phyloP scores from a whole-genome alignment of 768 basidiomycete genomes.

The Auriculariales sp. region DNA sequence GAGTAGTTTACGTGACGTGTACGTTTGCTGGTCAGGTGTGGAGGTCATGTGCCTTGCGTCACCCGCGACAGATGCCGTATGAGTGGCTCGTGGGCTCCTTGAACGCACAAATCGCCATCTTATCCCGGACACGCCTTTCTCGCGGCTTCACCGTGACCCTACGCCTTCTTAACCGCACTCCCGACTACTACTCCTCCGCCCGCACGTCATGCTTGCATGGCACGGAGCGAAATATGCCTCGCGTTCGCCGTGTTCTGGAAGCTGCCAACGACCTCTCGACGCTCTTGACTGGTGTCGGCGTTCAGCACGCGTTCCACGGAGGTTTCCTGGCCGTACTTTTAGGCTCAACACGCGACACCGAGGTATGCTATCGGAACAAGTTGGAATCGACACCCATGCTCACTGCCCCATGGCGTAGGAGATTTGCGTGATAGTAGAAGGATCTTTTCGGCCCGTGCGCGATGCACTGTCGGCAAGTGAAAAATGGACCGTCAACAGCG shows the following conservation, averaged over 20 bases:
- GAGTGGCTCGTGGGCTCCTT: no score
- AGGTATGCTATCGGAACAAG: conserved; percentile 27
- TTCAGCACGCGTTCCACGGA: conserved; percentile 76
- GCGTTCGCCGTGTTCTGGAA: conserved; percentile 60
- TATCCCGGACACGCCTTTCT: no score
- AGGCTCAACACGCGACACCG: conserved; percentile 46
- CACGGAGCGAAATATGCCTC: conserved; percentile 35
- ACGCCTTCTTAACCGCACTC: background rate
- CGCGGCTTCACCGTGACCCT: no score
- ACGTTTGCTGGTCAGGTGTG: background rate
- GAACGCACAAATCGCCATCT: no score
- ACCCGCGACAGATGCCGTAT: conserved; percentile 1
- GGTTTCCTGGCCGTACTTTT: conserved; percentile 57
- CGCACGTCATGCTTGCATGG: conserved; percentile 14
- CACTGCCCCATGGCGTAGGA: conserved; percentile 37
- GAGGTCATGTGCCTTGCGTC: background rate
- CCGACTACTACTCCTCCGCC: background rate
- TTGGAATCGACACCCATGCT: conserved; percentile 1
- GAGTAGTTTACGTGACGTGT: background rate
- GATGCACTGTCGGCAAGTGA: conserved; percentile 54
- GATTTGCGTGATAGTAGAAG: conserved; percentile 73
- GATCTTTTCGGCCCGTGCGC: conserved; percentile 68
- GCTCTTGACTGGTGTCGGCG: conserved; percentile 36
- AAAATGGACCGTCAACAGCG: conserved; percentile 51
- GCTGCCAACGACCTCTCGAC: conserved; percentile 63